These are phyloP conservation scores for Russula earlei DNA, from an alignment of 768 basidiomycete genomes.

Conservation along the genomic window DNA sequence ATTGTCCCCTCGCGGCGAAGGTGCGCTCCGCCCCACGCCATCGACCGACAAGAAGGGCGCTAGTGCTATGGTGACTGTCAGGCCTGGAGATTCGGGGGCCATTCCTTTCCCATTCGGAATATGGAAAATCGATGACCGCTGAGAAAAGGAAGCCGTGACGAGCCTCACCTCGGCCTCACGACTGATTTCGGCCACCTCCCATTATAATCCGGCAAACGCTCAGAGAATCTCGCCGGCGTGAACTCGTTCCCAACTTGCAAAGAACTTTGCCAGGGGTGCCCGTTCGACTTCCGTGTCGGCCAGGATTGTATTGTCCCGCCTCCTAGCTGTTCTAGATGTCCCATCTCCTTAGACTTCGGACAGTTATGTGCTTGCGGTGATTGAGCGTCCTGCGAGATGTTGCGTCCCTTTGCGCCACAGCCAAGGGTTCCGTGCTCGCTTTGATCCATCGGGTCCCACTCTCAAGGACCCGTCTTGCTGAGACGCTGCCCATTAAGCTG, in stretches of 20 bases:
- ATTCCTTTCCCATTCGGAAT: background rate
- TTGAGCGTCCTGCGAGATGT: background rate
- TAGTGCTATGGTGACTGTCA: no score
- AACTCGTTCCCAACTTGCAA: background rate
- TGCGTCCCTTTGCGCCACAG: background rate
- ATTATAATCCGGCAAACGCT: background rate
- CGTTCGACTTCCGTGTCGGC: conserved; percentile 3
- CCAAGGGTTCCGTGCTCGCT: conserved; percentile 1
- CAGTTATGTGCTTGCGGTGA: conserved; percentile 11
- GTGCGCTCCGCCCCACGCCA: background rate
- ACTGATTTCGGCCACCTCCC: background rate
- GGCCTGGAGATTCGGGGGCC: background rate
- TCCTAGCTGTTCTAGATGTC: background rate
- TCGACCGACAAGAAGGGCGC: background rate
- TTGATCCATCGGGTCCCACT: background rate
- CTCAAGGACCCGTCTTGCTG: background rate
- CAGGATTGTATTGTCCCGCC: background rate
- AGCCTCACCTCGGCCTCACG: background rate
- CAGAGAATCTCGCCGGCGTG: background rate
- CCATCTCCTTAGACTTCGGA: conserved; percentile 16
- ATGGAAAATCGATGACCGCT: background rate
- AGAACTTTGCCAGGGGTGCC: background rate
- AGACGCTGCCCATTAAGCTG: background rate
- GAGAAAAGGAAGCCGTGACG: background rate
- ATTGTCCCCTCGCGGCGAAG: background rate